phyloP scores from a whole-genome alignment of 495 filamentous ascomycete species.

The Neurospora sp. region DNA sequence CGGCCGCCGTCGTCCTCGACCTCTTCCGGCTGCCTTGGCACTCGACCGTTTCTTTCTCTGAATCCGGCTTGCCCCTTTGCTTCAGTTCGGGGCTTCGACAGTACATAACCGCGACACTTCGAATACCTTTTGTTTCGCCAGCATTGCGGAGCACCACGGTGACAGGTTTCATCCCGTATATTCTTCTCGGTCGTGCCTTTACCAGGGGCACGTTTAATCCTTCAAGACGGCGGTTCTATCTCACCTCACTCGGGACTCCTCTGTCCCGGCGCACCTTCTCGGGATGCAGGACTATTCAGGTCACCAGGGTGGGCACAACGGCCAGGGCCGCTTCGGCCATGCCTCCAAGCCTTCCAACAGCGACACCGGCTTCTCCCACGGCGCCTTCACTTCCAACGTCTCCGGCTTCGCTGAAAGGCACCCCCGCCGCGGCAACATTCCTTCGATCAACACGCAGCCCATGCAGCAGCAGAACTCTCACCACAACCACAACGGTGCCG shows the following conservation, averaged over 20 bases:
- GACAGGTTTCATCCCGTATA: conserved; percentile 9
- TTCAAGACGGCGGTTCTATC: conserved; percentile 64
- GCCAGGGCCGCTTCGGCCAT: conserved; percentile 51
- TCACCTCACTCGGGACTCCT: conserved; percentile 57
- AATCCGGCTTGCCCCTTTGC: conserved; percentile 5
- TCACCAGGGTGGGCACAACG: conserved; percentile 44
- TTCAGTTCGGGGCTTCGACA: background rate
- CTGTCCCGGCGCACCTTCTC: conserved; percentile 69
- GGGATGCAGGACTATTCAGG: conserved; percentile 79
- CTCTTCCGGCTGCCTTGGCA: conserved; percentile 8
- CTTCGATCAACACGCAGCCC: conserved; percentile 78
- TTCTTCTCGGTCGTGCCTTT: conserved; percentile 34
- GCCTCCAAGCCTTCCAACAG: conserved; percentile 65
- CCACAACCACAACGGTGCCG: conserved; percentile 7
- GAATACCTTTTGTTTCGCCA: background rate
- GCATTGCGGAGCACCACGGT: background rate
- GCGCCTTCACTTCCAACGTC: conserved; percentile 74
- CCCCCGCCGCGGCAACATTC: conserved; percentile 73
- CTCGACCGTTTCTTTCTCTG: conserved; percentile 19
- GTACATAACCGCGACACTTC: background rate
- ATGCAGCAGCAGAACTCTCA: conserved; percentile 40
- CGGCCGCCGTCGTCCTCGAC: background rate
- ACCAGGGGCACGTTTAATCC: conserved; percentile 42
- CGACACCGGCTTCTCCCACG: conserved; percentile 84
- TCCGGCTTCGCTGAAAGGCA: conserved; percentile 75